These are phyloP conservation scores for Nitzschia inconspicua DNA, from an alignment of 108 stramenopile genomes.

Conservation along the genomic window DNA sequence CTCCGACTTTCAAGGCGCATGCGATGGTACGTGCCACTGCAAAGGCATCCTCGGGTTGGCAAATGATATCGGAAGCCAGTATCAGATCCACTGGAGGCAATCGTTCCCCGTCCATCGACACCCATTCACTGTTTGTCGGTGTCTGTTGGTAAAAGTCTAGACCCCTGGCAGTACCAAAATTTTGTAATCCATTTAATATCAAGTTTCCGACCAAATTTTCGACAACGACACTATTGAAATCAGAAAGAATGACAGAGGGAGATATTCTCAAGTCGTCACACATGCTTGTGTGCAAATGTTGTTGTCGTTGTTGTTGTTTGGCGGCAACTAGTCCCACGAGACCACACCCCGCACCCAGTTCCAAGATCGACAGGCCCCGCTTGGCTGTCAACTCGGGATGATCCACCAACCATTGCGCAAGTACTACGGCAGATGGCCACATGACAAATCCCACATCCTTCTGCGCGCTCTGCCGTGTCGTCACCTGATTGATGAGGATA, in stretches of 20 bases:
- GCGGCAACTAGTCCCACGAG: constrained; percentile 71
- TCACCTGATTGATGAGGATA: constrained; percentile 70
- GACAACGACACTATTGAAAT: constrained; percentile 70
- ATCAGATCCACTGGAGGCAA: constrained; percentile 61
- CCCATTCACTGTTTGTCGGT: background rate
- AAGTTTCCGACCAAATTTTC: constrained; percentile 70
- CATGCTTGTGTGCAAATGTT: background rate
- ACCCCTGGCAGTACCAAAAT: constrained; percentile 9
- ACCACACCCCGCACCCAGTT: constrained; percentile 79
- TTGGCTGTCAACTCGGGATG: constrained; percentile 30
- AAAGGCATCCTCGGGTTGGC: constrained; percentile 70
- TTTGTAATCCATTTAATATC: constrained; percentile 43
- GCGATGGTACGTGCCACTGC: constrained; percentile 68
- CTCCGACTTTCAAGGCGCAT: constrained; percentile 48
- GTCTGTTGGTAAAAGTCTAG: constrained; percentile 75
- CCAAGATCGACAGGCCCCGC: constrained; percentile 32
- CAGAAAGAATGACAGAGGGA: constrained; percentile 49
- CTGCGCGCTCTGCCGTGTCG: constrained; percentile 65
- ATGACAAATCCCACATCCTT: constrained; percentile 85
- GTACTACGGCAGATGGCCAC: constrained; percentile 83
- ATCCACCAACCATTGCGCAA: constrained; percentile 63
- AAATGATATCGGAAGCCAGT: constrained; percentile 81
- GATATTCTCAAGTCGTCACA: background rate
- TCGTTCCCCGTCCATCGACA: constrained; percentile 14
- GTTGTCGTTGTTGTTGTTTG: background rate